Base-by-base conservation (phyloP, 2,329 filamentous ascomycete species). In the Periconia macrospinosa region DNA sequence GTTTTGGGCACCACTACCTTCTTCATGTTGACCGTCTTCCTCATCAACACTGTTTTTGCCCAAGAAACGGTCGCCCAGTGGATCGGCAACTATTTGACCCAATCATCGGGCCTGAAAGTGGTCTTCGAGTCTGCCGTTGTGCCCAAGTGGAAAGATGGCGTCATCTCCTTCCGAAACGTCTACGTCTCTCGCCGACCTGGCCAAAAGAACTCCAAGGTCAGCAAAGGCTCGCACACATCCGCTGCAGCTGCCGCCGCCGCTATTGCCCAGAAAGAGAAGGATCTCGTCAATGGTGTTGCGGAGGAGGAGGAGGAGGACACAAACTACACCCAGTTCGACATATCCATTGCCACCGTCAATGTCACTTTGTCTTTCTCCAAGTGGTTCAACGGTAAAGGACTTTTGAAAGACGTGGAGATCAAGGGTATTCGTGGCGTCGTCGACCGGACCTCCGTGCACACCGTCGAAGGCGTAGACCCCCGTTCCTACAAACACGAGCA, bases 41-140 rank as follows among this genome's bases (percentile, higher is more conserved):
- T 90, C 9, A 91, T 97, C 67, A 99, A 99, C 73, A 97, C 93
- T 0, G 92, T 97, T 30, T 90, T 97, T 76, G 94, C 94, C 2
- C 94, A 99, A 81, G 94, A 99, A 85, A 96, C 91, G 3, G 80
- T 99, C 30, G 94, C 93, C 19, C 85, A 90, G 66, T 96, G 91
- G 90, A 85, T 97, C 46, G 94, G 94, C 15, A 95, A 97, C 73
- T 97, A 97, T 74, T 79, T 99, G 23, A 99, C 94, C 2, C 87
- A 93, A 69, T 96, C 92, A 17, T 94, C 92, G 9, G 94, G 94
- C 6, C 81, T 97, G 45, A 94, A 92, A 40, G 90, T 99, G 30
- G 88, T 99, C 50, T 99, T 99, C 71, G 94, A 99, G 76, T 97
- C 91, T 40, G 94, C 94, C 19, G 96, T 99, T 66, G 94, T 99